These are phyloP conservation scores for Gamsiella multidivaricata DNA, from an alignment of 192 early-diverging fungal genomes.

Conservation along the genomic window DNA sequence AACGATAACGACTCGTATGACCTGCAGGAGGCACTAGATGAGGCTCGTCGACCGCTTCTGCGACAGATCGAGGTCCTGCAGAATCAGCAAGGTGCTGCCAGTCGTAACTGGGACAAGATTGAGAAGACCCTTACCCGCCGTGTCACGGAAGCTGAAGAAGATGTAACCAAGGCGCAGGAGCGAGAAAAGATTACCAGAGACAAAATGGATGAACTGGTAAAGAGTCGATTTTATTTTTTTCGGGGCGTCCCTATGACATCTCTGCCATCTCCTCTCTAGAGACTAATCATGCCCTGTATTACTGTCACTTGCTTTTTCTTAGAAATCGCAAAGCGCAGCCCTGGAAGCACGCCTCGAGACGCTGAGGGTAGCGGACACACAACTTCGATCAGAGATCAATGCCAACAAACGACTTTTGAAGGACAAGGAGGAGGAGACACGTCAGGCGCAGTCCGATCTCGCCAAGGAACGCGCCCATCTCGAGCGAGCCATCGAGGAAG, in stretches of 20 bases:
- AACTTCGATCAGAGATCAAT: constrained; percentile 38
- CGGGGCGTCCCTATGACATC: neutral
- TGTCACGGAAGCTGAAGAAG: constrained; percentile 37
- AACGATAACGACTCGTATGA: constrained; percentile 57
- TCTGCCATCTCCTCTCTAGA: neutral
- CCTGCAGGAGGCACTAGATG: constrained; percentile 50
- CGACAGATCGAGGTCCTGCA: constrained; percentile 60
- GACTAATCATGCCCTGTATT: too few species aligned
- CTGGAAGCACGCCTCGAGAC: constrained; percentile 41
- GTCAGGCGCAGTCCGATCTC: constrained; percentile 39
- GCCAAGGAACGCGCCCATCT: constrained; percentile 25
- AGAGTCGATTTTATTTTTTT: neutral
- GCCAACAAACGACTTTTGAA: constrained; percentile 11
- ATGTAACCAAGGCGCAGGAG: constrained; percentile 30
- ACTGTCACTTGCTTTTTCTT: too few species aligned
- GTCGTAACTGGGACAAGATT: constrained; percentile 58
- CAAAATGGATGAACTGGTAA: constrained; percentile 36
- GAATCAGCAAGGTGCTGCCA: constrained; percentile 50
- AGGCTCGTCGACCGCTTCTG: constrained; percentile 56
- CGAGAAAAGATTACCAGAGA: constrained; percentile 19
- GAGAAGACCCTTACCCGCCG: constrained; percentile 49
- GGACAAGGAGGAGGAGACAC: constrained; percentile 39
- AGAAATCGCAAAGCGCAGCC: constrained; percentile 38
- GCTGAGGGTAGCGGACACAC: constrained; percentile 34
- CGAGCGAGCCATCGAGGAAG: constrained; percentile 38